Conservation (phyloP, 257 asterid genomes). For the Anisodus acutangulus region DNA sequence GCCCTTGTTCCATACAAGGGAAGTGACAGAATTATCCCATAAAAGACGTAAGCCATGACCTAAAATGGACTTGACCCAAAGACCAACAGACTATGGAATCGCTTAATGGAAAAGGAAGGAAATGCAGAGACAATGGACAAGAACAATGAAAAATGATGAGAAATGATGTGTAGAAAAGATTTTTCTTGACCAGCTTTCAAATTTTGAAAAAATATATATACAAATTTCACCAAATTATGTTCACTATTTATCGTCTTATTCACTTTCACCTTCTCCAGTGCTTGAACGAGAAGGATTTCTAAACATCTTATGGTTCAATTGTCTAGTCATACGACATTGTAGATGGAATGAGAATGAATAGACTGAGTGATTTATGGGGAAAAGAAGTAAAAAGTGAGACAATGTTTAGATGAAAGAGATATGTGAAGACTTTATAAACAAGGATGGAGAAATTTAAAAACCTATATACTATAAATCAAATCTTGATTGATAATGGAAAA, state of each 20-base stretch:
- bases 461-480: background rate
- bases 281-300: no score
- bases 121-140: slow-evolving; percentile 60
- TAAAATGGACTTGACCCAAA: slow-evolving; percentile 87
- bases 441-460: background rate
- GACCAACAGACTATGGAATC: slow-evolving; percentile 81
- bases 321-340: background rate
- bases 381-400: background rate
- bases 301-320: no score
- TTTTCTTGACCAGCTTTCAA: no score
- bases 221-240: no score
- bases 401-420: background rate
- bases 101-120: slow-evolving; percentile 75
- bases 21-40: slow-evolving; percentile 62
- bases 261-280: no score
- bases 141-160: slow-evolving; percentile 80
- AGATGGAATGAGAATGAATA: background rate
- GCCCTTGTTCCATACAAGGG: slow-evolving; percentile 74
- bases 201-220: no score
- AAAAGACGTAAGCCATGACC: slow-evolving; percentile 64
- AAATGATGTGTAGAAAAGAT: slow-evolving; percentile 35
- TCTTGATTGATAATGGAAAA: background rate
- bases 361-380: background rate
- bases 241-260: no score
- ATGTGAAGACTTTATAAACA: background rate